These are phyloP conservation scores for Dichotomopilus funicola DNA, from an alignment of 2,329 filamentous ascomycete genomes.

Conservation along the genomic window DNA sequence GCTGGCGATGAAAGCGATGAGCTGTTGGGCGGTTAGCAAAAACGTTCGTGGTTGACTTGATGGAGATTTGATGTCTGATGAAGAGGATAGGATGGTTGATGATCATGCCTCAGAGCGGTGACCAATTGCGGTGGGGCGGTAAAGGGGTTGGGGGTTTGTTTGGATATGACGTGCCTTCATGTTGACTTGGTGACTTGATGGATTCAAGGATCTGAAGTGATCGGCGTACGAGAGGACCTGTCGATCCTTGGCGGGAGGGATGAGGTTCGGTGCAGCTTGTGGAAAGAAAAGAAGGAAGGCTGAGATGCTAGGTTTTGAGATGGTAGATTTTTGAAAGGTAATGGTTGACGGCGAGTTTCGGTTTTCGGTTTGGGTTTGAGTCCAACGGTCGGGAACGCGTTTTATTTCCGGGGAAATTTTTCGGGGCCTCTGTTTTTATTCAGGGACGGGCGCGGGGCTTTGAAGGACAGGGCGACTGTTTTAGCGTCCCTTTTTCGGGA, in stretches of 20 bases:
- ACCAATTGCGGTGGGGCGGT: background rate
- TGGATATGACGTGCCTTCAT: constrained; percentile 13
- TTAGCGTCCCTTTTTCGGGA: background rate
- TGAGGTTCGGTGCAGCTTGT: background rate
- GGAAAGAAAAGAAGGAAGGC: background rate
- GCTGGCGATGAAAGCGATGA: constrained; percentile 7
- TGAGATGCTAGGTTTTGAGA: background rate
- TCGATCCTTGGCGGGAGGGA: constrained; percentile 6
- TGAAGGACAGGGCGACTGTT: no score
- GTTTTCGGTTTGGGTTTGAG: background rate
- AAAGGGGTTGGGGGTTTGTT: background rate
- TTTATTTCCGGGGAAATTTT: background rate
- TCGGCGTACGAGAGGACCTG: background rate
- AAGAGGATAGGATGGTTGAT: no score
- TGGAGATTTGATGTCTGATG: background rate
- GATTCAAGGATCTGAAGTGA: background rate
- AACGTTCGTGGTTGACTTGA: background rate
- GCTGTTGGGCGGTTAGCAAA: background rate
- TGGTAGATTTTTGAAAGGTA: no score
- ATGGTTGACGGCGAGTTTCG: no score
- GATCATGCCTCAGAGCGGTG: no score
- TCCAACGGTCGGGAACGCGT: background rate
- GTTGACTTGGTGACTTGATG: background rate
- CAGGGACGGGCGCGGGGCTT: no score
- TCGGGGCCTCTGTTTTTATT: no score